A percentile compares a stretch with the other conserved stretches of the same genome.
These are phyloP conservation scores for Perkinsus marinus DNA, from an alignment of 169 alveolate genomes.

Conservation along the genomic window DNA sequence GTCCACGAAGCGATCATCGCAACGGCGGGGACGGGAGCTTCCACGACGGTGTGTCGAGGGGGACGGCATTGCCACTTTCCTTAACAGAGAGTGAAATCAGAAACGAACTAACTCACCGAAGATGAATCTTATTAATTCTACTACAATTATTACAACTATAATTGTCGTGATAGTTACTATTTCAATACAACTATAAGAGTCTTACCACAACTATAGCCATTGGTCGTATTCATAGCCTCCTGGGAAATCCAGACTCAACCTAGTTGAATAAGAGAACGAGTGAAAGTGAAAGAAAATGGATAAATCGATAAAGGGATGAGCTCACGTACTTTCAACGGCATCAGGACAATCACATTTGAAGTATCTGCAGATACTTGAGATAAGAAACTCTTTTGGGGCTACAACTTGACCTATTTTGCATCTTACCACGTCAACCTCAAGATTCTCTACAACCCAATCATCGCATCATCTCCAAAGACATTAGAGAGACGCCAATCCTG, in stretches of 20 bases:
- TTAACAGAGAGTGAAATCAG: not conserved
- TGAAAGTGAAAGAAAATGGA: not conserved
- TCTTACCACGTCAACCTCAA: not conserved
- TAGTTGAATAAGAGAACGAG: not conserved
- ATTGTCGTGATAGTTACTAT: too few species aligned
- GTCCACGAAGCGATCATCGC: not conserved
- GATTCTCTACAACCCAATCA: not conserved
- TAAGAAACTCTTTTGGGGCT: not conserved
- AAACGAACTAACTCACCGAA: not conserved
- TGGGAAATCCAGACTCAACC: not conserved
- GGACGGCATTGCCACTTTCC: not conserved
- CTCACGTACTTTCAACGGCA: not conserved
- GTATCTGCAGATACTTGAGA: not conserved
- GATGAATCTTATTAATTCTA: not conserved
- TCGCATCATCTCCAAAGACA: not conserved
- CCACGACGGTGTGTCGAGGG: not conserved
- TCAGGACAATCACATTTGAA: not conserved
- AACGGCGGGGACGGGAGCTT: not conserved
- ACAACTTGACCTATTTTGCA: not conserved
- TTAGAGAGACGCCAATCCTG: not conserved
- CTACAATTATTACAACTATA: too few species aligned
- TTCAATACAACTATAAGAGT: not conserved
- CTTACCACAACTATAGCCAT: not conserved
- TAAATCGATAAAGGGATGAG: not conserved
- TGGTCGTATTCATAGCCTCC: too few species aligned